Percentiles rank a stretch among this genome's conserved stretches.
phyloP scores from a whole-genome alignment of 2,329 filamentous ascomycete genomes.

The Sarocladium strictum region DNA sequence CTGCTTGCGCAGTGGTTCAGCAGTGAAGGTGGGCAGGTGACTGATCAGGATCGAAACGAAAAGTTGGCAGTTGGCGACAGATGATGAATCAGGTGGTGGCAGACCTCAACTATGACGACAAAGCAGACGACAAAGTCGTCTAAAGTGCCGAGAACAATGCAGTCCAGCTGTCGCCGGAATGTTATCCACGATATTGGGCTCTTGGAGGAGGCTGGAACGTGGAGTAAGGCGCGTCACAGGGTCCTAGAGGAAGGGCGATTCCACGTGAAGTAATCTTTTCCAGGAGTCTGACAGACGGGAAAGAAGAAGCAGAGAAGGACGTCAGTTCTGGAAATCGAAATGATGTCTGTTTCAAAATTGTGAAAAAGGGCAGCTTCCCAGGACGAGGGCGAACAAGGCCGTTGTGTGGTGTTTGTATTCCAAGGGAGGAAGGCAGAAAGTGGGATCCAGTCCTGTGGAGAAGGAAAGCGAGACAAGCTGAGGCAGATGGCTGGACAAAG shows the following conservation, averaged over 20 bases:
- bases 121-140: slow-evolving; percentile 2
- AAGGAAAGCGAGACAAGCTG: slow-evolving; percentile 8
- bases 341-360: slow-evolving; percentile 5
- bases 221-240: slow-evolving; percentile 5
- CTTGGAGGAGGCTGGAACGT: slow-evolving; percentile 5
- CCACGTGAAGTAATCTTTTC: slow-evolving; percentile 1
- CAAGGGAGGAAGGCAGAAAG: background rate
- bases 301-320: slow-evolving; percentile 5
- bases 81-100: background rate
- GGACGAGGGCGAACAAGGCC: background rate
- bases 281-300: background rate
- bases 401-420: background rate
- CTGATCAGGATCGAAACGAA: background rate
- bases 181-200: slow-evolving; percentile 3
- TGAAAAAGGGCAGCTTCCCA: background rate
- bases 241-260: background rate
- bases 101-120: slow-evolving; percentile 1
- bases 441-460: slow-evolving; percentile 7
- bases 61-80: background rate
- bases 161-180: background rate
- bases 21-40: background rate
- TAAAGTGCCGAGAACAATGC: background rate
- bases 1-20: background rate
- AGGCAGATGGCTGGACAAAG: slow-evolving; percentile 4
- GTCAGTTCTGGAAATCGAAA: background rate